Evolutionary conservation across 2,329 filamentous ascomycete species (phyloP).

Genomic region (Chrysoporthe puriensis): DNA sequence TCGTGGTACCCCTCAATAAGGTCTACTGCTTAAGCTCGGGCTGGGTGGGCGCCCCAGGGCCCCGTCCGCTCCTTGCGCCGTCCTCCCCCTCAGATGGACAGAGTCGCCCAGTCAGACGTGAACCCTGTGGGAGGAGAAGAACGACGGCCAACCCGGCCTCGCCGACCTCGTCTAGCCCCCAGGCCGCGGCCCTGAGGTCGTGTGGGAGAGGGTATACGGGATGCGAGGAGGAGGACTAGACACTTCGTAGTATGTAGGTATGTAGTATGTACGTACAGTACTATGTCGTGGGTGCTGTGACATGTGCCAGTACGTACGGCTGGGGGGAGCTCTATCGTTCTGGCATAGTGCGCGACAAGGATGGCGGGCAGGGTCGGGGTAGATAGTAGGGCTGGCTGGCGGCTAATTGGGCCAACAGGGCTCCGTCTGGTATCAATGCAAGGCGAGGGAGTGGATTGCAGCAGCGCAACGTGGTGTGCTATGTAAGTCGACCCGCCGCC

Average conservation of each 20-base stretch:
- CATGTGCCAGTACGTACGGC: background rate
- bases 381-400: constrained; percentile 3
- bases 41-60: background rate
- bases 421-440: constrained; percentile 3
- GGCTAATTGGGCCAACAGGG: constrained; percentile 4
- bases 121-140: too few relatives aligned
- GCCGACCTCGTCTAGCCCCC: too few relatives aligned
- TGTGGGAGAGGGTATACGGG: too few relatives aligned
- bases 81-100: too few relatives aligned
- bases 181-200: too few relatives aligned
- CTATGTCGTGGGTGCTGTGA: too few relatives aligned
- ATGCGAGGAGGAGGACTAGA: too few relatives aligned
- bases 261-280: too few relatives aligned
- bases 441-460: background rate
- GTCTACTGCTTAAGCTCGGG: background rate
- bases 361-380: background rate
- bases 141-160: too few relatives aligned
- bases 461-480: background rate
- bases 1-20: constrained; percentile 13
- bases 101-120: too few relatives aligned
- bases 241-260: too few relatives aligned
- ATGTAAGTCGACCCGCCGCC: background rate
- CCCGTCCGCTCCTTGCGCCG: background rate
- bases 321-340: background rate
- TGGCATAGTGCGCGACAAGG: background rate